These are phyloP conservation scores for Aspergillus oerlinghausenensis DNA, from an alignment of 2,329 filamentous ascomycete species.

Conservation along the genomic window DNA sequence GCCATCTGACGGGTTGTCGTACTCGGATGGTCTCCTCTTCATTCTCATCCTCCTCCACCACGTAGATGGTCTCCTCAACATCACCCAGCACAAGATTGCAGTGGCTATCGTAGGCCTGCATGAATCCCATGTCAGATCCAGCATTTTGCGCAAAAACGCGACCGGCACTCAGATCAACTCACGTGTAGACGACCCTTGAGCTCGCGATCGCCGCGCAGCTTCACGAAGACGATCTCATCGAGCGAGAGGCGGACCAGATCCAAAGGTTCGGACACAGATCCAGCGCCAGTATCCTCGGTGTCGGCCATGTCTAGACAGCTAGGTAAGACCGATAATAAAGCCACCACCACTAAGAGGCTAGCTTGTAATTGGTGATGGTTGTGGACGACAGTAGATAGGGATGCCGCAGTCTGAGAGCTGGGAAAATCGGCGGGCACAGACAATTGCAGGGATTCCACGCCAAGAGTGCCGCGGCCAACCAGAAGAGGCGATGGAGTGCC, in stretches of 20 bases:
- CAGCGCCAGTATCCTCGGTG: constrained; percentile 63
- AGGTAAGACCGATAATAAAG: not conserved
- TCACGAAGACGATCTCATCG: constrained; percentile 95
- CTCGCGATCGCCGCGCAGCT: constrained; percentile 91
- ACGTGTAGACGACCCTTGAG: constrained; percentile 94
- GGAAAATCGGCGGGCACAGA: not conserved
- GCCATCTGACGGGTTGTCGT: constrained; percentile 18
- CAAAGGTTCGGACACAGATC: constrained; percentile 80
- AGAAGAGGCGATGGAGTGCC: not conserved
- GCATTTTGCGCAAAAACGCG: not conserved
- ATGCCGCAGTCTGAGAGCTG: not conserved
- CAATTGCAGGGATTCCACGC: not conserved
- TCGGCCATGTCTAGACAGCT: constrained; percentile 65
- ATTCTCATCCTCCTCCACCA: constrained; percentile 81
- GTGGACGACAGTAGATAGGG: not conserved
- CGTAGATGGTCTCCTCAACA: constrained; percentile 94
- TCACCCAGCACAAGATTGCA: constrained; percentile 96
- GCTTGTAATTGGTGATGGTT: not conserved
- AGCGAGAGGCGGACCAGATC: constrained; percentile 92
- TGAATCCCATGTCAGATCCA: not conserved
- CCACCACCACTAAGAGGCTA: not conserved
- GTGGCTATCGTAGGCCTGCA: constrained; percentile 93
- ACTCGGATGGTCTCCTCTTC: constrained; percentile 71
- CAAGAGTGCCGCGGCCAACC: not conserved
- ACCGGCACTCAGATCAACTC: constrained; percentile 31